Base-by-base conservation (phyloP, 2,329 filamentous ascomycete species). In the Fusarium nelsonii region DNA sequence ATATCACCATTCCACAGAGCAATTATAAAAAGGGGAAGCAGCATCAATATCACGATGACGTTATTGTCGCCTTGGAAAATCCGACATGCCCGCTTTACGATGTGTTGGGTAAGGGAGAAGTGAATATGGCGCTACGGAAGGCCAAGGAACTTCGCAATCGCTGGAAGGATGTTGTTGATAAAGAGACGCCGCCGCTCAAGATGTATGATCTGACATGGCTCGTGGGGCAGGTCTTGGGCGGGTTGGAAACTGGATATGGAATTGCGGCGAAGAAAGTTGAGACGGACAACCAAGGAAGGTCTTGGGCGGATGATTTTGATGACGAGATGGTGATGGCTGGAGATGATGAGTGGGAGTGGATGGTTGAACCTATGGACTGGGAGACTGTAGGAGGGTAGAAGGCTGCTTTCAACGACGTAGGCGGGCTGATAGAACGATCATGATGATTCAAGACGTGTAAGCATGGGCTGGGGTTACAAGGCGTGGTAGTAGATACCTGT, bases 81-180 rank as follows among this genome's bases (percentile, higher is more conserved):
- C 76, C 81, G 8, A 76, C 76, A 0, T 89, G 87, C 43, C 89
- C 89, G 1, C 79, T 93, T 0, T 81, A 88, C 48, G 73, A 65
- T 0, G 82, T 85, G 0, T 78, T 93, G 3, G 90, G 90, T 1
- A 73, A 52, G 1, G 85, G 85, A 0, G 82, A 85, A 4, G 87
- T 89, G 7, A 81, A 84, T 12, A 79, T 81, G n/a, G 86, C 90
- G 54, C 81, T 93, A 6, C 83, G 83, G 52, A 81, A 87, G 55
- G 91, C 91, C 1, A 93, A 93, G 75, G 89, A 91, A 68, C 83
- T 92, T 58, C 82, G 91, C 2, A 93, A 93, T 69, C 82, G 87
- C 11, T 93, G 91, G 91, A 93, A 93, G 78, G 87, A 89, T 55
- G 89, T 86, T 0, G 87, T 89, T 37, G 83, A 86, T 57, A 70